These are phyloP conservation scores for Fusarium foetens DNA, from an alignment of 2,329 filamentous ascomycete genomes.

Conservation along the genomic window DNA sequence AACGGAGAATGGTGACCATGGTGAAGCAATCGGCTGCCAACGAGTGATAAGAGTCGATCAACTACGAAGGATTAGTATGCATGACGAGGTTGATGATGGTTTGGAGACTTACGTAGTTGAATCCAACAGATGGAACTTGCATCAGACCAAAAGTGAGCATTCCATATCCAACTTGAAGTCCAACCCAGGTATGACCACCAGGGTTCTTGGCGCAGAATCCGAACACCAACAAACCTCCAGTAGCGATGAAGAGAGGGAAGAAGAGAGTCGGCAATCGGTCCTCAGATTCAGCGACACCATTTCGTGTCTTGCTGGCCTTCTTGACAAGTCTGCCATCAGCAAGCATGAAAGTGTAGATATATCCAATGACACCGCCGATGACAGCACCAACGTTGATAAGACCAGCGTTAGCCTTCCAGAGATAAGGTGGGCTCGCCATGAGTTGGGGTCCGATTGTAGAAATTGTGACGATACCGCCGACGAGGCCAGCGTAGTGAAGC, in stretches of 20 bases:
- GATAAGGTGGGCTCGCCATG: slow-evolving; percentile 47
- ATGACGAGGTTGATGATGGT: too few species aligned
- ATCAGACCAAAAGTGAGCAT: slow-evolving; percentile 53
- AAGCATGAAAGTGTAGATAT: slow-evolving; percentile 41
- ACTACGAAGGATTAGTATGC: too few species aligned
- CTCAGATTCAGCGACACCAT: slow-evolving; percentile 49
- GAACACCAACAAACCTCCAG: slow-evolving; percentile 50
- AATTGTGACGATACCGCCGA: slow-evolving; percentile 50
- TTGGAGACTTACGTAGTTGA: slow-evolving; percentile 50
- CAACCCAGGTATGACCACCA: slow-evolving; percentile 47
- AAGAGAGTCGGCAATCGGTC: slow-evolving; percentile 47
- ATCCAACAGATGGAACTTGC: slow-evolving; percentile 53
- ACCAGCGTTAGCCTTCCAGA: slow-evolving; percentile 48
- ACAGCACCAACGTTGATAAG: slow-evolving; percentile 50
- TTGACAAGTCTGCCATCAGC: slow-evolving; percentile 32
- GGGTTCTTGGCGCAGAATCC: slow-evolving; percentile 51
- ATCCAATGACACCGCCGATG: slow-evolving; percentile 46
- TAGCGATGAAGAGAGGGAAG: slow-evolving; percentile 45
- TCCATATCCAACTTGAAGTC: slow-evolving; percentile 48
- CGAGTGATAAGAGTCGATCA: slow-evolving; percentile 61
- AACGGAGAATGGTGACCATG: slow-evolving; percentile 60
- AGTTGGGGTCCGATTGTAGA: slow-evolving; percentile 49
- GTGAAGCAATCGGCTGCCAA: slow-evolving; percentile 64
- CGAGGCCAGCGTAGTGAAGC: slow-evolving; percentile 51
- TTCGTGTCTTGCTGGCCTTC: slow-evolving; percentile 31